Evolutionary conservation across 2,329 filamentous ascomycete genomes (phyloP).

Genomic region (Sporothrix brunneoviolacea): DNA sequence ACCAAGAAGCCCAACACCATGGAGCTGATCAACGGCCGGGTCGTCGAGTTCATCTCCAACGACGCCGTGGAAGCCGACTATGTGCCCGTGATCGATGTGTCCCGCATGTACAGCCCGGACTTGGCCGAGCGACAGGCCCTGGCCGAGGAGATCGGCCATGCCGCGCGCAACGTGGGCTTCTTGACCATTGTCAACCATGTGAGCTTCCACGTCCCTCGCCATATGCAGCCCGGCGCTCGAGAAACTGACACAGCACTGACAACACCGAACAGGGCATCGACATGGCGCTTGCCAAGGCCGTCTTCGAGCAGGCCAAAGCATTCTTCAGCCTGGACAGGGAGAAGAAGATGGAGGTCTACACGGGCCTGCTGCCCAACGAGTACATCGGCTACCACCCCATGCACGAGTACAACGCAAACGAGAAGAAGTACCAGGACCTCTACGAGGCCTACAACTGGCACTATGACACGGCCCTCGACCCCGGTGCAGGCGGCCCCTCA

Average conservation of each 20-base stretch:
- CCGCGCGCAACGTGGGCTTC: constrained; percentile 35
- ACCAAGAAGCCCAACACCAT: constrained; percentile 11
- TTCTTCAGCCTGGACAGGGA: constrained; percentile 38
- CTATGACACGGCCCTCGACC: constrained; percentile 26
- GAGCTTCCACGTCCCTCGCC: too few species aligned
- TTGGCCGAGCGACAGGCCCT: constrained; percentile 31
- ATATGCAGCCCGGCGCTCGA: too few species aligned
- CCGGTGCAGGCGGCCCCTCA: constrained; percentile 23
- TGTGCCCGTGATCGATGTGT: constrained; percentile 39
- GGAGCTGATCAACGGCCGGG: constrained; percentile 21
- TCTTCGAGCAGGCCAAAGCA: constrained; percentile 31
- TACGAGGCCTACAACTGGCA: constrained; percentile 31
- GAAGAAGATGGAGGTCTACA: constrained; percentile 42
- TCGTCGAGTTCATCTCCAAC: constrained; percentile 23
- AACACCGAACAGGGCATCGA: constrained; percentile 24
- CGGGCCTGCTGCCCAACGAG: constrained; percentile 29
- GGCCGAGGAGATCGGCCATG: constrained; percentile 34
- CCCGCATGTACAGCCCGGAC: constrained; percentile 30
- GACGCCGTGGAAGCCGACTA: constrained; percentile 21
- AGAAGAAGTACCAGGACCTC: constrained; percentile 30
- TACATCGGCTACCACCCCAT: constrained; percentile 31
- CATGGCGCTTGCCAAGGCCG: constrained; percentile 22
- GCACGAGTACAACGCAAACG: constrained; percentile 33
- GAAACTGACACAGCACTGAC: too few species aligned
- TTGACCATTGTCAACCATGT: constrained; percentile 36